Evolutionary conservation across 2,329 filamentous ascomycete genomes (phyloP), one percentile per base, ranked within the genome.

Genomic region (Aspergillus calidoustus): DNA sequence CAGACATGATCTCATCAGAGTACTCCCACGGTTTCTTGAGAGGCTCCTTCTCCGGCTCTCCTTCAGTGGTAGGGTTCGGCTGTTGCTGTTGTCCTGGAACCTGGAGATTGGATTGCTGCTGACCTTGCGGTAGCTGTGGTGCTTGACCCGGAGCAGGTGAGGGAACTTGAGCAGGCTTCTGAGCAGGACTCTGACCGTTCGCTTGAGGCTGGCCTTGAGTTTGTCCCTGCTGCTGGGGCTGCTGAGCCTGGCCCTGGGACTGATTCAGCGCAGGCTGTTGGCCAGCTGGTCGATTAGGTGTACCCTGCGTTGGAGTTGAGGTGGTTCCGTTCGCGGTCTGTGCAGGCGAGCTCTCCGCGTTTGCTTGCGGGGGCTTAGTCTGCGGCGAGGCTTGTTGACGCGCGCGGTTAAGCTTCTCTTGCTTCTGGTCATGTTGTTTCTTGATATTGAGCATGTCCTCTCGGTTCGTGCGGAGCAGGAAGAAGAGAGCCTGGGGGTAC

Each of bases 401-500:
- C 49, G 84, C 86, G 70, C 90, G 74, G 59, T 76, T 77, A n/a
- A 81, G 71, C 71, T 85, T 86, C 71, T 86, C 85, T 67, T 85
- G 85, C 71, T 86, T 87, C 64, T 80, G 77, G 63, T 85, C 93
- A 74, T 95, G 91, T 60, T 87, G 89, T 80, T 96, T 97, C 84
- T 94, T 95, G 75, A 97, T 96, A 46, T 89, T 85, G 59, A 91
- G 82, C 88, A 97, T 93, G 74, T 99, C 96, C 77, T 99, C 95
- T 47, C 94, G 86, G 66, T 91, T 97, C 1, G 94, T 99, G 62
- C 95, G 86, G 30, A 99, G 86, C 74, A 97, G 89, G 83, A 98
- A 98, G 82, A 97, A 99, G 30, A 99, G 83, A 3, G 95, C 90
- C 74, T 99, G 95, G 2, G 95, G 95, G 74, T 96, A 99, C 0